Percentiles rank a stretch among this genome's conserved stretches.
Conservation (phyloP, 768 basidiomycete genomes). For the Termitomyces titanicus region DNA sequence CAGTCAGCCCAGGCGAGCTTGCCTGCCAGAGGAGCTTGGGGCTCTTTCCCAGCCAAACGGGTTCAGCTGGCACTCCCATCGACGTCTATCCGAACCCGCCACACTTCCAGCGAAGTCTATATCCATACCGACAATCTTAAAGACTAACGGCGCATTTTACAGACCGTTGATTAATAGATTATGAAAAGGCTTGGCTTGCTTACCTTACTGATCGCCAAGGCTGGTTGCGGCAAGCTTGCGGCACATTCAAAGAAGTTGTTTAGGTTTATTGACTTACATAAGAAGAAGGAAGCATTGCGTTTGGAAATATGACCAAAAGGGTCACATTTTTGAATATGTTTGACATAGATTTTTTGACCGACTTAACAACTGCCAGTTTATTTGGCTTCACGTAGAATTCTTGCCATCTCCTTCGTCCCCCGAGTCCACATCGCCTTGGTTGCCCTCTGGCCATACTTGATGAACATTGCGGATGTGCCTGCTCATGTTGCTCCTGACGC, state of each 20-base stretch:
- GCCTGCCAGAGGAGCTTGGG: neutral
- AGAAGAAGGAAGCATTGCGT: neutral
- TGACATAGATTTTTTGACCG: neutral
- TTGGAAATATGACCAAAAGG: neutral
- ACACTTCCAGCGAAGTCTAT: neutral
- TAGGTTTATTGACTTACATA: neutral
- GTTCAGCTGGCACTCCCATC: neutral
- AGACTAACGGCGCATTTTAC: neutral
- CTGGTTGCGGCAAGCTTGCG: too few relatives aligned
- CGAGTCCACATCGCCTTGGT: constrained; percentile 15
- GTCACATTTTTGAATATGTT: neutral
- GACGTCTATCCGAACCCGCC: neutral
- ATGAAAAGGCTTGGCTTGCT: neutral
- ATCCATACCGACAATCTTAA: neutral
- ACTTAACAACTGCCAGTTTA: neutral
- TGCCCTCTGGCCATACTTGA: constrained; percentile 18
- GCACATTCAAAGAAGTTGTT: neutral
- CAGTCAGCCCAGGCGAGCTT: neutral
- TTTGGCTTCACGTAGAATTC: constrained; percentile 1
- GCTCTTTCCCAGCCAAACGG: neutral
- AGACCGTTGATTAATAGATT: neutral
- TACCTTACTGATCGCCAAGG: neutral
- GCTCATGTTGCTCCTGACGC: constrained; percentile 69
- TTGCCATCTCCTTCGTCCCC: constrained; percentile 14
- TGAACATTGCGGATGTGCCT: constrained; percentile 48